Evolutionary conservation across 2,329 filamentous ascomycete species (phyloP), one percentile per base, ranked within the genome.

Genomic region (Penicillium sp.): DNA sequence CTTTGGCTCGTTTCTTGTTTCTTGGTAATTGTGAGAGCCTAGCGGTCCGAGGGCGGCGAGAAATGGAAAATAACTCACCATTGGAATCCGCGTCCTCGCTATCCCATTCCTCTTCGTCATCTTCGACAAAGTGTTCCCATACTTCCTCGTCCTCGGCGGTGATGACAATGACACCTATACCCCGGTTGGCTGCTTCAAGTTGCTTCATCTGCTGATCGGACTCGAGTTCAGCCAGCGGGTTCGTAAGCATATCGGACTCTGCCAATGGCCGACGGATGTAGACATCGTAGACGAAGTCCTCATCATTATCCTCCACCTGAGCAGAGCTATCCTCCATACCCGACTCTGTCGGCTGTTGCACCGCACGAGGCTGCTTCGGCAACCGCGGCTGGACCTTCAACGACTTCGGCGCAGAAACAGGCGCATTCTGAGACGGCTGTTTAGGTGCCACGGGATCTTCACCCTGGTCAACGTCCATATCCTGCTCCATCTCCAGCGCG

Each of bases 71-170:
- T 20, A 25, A 44, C 68, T 61, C 64, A 79, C 77, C 81, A 63
- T 86, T 86, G 33, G 82, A 82, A 57, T 86, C 82, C 24, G 82
- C 81, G 55, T 85, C 82, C 52, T 85, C 83, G 30, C 77, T 82
- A 55, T 83, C 77, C 71, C 78, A 82, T 41, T 78, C 76, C 41
- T 79, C 80, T 14, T 79, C 76, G 13, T 81, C 78, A n/a, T 79
- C 75, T 50, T 76, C 75, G 4, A 78, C 74, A 63, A 81, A 81
- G 22, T 74, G 70, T 51, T 82, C 79, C 83, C 82, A 86, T 47
- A 80, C 75, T 38, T 80, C 74, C 57, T 83, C 67, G 41, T 74
- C 70, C 52, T 75, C 70, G 3, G 67, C 60, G 8, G 70, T 70
- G 50, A 74, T 74, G 45, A 75, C 69, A 44, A 75, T 74, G 14